phyloP scores from a whole-genome alignment of 805 yeast species.

The Barnettozyma populi region DNA sequence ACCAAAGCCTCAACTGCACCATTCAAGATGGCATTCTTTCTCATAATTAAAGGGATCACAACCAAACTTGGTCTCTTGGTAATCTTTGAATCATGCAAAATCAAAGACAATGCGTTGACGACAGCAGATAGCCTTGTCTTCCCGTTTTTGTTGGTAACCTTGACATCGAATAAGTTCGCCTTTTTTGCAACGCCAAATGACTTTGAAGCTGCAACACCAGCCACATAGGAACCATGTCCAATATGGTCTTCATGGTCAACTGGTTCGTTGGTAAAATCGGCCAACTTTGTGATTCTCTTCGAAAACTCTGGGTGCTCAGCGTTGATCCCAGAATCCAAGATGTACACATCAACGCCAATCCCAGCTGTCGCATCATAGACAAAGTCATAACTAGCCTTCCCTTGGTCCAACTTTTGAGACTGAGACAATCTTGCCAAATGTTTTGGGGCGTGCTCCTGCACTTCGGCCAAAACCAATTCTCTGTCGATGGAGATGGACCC shows the following conservation, averaged over 20 bases:
- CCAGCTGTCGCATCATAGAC: conserved; percentile 39
- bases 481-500: conserved; percentile 33
- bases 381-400: conserved; percentile 30
- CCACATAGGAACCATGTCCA: conserved; percentile 57
- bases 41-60: conserved; percentile 34
- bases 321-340: conserved; percentile 36
- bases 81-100: conserved; percentile 23
- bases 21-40: conserved; percentile 36
- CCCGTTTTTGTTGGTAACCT: conserved; percentile 35
- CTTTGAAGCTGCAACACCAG: conserved; percentile 47
- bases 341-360: conserved; percentile 32
- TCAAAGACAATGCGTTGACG: conserved; percentile 28
- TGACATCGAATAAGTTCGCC: conserved; percentile 38
- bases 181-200: conserved; percentile 50
- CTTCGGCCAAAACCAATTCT: conserved; percentile 30
- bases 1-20: conserved; percentile 39
- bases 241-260: conserved; percentile 27
- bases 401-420: conserved; percentile 19
- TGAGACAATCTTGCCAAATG: conserved; percentile 40
- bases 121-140: conserved; percentile 31
- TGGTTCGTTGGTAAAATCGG: conserved; percentile 39
- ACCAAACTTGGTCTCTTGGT: conserved; percentile 34
- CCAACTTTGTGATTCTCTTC: conserved; percentile 36
- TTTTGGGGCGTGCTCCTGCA: conserved; percentile 37
- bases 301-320: conserved; percentile 38